Evolutionary conservation across 2,329 filamentous ascomycete species (phyloP).

Genomic region (Exophiala dermatitidis): DNA sequence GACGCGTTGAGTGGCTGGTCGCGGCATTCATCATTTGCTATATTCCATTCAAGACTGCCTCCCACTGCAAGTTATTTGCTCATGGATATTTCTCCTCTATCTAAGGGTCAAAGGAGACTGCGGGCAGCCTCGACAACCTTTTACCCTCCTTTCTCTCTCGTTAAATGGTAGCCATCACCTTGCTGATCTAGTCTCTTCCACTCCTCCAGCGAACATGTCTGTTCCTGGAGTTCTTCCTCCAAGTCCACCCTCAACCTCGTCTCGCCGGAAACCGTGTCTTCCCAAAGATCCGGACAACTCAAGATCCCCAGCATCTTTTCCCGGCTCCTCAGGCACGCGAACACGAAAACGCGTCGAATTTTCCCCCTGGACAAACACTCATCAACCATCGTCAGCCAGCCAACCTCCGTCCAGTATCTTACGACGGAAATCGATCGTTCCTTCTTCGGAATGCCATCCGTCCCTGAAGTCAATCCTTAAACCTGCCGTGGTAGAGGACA

Average conservation of each 20-base stretch:
- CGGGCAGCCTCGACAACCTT: constrained; percentile 10
- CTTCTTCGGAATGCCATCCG: constrained; percentile 44
- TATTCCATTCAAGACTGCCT: neutral
- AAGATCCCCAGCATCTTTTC: constrained; percentile 16
- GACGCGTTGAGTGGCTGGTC: constrained; percentile 4
- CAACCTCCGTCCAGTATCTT: constrained; percentile 33
- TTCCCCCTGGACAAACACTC: constrained; percentile 48
- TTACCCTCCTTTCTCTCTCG: neutral
- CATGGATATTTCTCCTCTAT: neutral
- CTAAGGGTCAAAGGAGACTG: constrained; percentile 10
- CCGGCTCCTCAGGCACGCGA: constrained; percentile 13
- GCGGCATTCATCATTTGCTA: neutral
- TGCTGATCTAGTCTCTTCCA: neutral
- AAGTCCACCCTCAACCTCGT: constrained; percentile 25
- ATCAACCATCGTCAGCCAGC: constrained; percentile 29
- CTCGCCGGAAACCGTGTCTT: constrained; percentile 11
- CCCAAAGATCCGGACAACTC: constrained; percentile 1
- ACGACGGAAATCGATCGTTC: constrained; percentile 38
- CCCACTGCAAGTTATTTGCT: neutral
- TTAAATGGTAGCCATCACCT: neutral
- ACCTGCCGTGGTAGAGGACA: constrained; percentile 39
- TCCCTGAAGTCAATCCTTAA: constrained; percentile 78
- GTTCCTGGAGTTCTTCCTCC: constrained; percentile 25
- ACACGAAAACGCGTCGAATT: constrained; percentile 54
- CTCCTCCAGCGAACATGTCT: constrained; percentile 18